These are phyloP conservation scores for Bryoerythrophyllum caledonicum DNA, from an alignment of 225 moss, liverwort and hornwort species.

Conservation along the genomic window DNA sequence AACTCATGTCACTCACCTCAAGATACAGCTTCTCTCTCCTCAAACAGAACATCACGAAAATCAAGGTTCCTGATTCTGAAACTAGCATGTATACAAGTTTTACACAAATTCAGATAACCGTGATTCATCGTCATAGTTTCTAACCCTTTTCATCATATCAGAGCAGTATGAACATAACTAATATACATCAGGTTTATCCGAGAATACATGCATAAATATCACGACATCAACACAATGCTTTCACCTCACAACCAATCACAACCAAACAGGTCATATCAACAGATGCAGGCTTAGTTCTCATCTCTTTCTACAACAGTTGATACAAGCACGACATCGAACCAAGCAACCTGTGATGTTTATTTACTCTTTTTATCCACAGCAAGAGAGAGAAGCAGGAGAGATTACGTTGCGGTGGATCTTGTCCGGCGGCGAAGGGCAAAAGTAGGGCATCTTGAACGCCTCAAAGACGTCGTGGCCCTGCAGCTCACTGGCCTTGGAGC, in stretches of 20 bases:
- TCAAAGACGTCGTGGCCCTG: constrained; percentile 34
- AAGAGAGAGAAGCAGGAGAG: not conserved
- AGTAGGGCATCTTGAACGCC: constrained; percentile 27
- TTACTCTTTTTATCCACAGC: not conserved
- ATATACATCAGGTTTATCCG: too few species aligned
- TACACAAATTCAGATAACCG: too few species aligned
- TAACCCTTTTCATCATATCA: too few species aligned
- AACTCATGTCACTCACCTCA: constrained; percentile 17
- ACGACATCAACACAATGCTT: not conserved
- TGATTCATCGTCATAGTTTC: too few species aligned
- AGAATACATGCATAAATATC: too few species aligned
- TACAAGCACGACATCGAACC: not conserved
- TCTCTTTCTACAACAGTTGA: not conserved
- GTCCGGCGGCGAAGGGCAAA: constrained; percentile 18
- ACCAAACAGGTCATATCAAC: not conserved
- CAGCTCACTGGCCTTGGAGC: constrained; percentile 38
- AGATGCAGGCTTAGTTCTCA: not conserved
- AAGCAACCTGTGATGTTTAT: not conserved
- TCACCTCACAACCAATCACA: not conserved
- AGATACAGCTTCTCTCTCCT: not conserved
- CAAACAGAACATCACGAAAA: not conserved
- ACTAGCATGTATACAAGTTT: too few species aligned
- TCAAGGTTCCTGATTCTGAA: too few species aligned
- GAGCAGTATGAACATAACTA: too few species aligned
- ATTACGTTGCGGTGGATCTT: constrained; percentile 27